Evolutionary conservation across 148 eudicot species (phyloP), one percentile per base, ranked within the genome.

Genomic region (Chenopodium formosanum): DNA sequence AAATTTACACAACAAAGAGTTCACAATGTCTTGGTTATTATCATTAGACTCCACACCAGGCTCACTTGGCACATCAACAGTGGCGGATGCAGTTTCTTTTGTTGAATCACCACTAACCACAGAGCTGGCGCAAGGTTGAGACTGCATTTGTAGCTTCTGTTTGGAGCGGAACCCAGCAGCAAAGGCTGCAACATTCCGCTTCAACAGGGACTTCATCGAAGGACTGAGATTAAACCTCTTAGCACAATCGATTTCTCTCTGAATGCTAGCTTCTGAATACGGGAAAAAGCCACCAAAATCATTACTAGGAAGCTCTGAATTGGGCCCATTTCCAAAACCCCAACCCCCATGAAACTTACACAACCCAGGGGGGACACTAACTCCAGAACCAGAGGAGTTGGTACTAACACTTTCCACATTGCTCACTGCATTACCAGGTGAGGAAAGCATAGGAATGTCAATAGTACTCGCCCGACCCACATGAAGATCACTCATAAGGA

Each of bases 401-500:
- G 80, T 76, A 82, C 75, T 68, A 82, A 85, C 86, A 89, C 88
- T 86, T 83, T 88, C 93, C 48, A 78, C 73, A 81, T 48, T 85
- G 47, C 79, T 83, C 81, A 74, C 80, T 1, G 82, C 74, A 84
- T 63, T 81, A 82, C 82, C 73, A 78, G 85, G 83, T 0, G 93
- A 83, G 9, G 94, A 90, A 83, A 88, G 79, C 86, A 90, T 79
- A 1, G 99, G 97, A 74, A 90, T 89, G 12, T 96, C 99, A 88
- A 96, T 94, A 80, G 92, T 88, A 80, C 97, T 90, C 20, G 99
- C 99, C 19, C 94, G 86, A 40, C 95, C 98, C 70, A 94, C 97
- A 86, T 96, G 94, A 48, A 96, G 95, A 87, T 96, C 98, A 83
- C 98, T 94, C 97, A 94, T 92, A 64, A 96, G 84, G 65, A 96